A percentile compares a stretch with the other conserved stretches of the same genome.
phyloP scores from a whole-genome alignment of 2,329 filamentous ascomycete species.

The Aaosphaeria pasadenensis region DNA sequence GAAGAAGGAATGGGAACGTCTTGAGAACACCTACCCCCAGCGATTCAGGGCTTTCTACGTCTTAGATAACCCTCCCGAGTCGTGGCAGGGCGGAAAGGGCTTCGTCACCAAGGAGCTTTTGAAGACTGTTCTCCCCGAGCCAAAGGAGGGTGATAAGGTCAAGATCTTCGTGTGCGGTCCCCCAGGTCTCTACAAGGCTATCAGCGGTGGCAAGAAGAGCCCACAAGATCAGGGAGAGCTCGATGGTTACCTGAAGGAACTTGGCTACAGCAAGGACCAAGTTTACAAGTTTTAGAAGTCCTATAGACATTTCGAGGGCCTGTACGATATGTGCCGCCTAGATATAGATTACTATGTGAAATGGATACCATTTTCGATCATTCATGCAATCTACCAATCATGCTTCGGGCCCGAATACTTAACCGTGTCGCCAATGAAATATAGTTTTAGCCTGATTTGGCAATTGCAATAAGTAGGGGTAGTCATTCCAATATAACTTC shows the following conservation, averaged over 20 bases:
- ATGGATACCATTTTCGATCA: too few species aligned
- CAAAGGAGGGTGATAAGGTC: conserved; percentile 79
- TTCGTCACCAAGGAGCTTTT: conserved; percentile 86
- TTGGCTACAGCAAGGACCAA: conserved; percentile 83
- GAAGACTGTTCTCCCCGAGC: conserved; percentile 91
- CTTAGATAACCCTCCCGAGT: conserved; percentile 77
- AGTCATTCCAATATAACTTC: too few species aligned
- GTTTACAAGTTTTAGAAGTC: conserved; percentile 69
- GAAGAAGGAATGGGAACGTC: conserved; percentile 75
- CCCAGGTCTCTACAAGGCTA: conserved; percentile 87
- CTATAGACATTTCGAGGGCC: not conserved
- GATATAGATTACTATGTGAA: not conserved
- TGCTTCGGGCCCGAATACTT: too few species aligned
- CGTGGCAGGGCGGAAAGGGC: conserved; percentile 74
- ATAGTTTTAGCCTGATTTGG: too few species aligned
- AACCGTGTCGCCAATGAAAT: too few species aligned
- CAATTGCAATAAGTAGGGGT: too few species aligned
- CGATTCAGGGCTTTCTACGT: conserved; percentile 95
- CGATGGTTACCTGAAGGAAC: conserved; percentile 73
- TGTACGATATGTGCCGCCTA: not conserved
- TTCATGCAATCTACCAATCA: too few species aligned
- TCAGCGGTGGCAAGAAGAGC: conserved; percentile 85
- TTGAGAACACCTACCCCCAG: conserved; percentile 94
- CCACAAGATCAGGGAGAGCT: conserved; percentile 95
- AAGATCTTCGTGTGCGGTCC: conserved; percentile 97